Conservation (phyloP, 805 yeast genomes). For the Jamesozyma lodderae region DNA sequence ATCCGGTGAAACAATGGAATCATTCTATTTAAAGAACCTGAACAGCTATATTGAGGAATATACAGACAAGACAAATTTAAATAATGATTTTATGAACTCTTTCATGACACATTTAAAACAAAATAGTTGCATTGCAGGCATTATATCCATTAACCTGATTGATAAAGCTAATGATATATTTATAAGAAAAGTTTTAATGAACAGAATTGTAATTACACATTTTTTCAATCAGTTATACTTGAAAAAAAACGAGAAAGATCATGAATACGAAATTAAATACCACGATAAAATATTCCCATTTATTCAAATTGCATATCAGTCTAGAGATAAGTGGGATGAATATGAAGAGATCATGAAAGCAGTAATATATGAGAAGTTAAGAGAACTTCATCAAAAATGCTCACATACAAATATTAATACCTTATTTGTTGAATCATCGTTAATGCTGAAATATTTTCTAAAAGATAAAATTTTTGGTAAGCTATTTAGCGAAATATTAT, state of each 20-base stretch:
- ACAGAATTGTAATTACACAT: not conserved
- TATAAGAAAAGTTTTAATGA: slow-evolving; percentile 7
- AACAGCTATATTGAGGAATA: not conserved
- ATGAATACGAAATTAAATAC: too few relatives aligned
- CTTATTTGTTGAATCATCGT: too few relatives aligned
- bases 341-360: not conserved
- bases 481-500: not conserved
- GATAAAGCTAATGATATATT: slow-evolving; percentile 7
- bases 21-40: slow-evolving; percentile 9
- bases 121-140: slow-evolving; percentile 4
- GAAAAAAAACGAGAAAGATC: too few relatives aligned
- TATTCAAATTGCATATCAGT: not conserved
- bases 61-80: too few relatives aligned
- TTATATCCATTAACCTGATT: slow-evolving; percentile 7
- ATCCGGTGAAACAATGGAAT: slow-evolving; percentile 1
- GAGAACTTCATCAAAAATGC: too few relatives aligned
- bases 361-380: not conserved
- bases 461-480: too few relatives aligned
- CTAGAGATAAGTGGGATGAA: not conserved
- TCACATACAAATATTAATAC: too few relatives aligned
- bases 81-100: too few relatives aligned
- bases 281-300: too few relatives aligned
- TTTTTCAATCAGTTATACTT: not conserved
- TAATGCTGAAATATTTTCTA: too few relatives aligned
- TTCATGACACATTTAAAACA: slow-evolving; percentile 1